These are phyloP conservation scores for Vanderwaltozyma polyspora DNA, from an alignment of 805 yeast genomes.

Conservation along the genomic window DNA sequence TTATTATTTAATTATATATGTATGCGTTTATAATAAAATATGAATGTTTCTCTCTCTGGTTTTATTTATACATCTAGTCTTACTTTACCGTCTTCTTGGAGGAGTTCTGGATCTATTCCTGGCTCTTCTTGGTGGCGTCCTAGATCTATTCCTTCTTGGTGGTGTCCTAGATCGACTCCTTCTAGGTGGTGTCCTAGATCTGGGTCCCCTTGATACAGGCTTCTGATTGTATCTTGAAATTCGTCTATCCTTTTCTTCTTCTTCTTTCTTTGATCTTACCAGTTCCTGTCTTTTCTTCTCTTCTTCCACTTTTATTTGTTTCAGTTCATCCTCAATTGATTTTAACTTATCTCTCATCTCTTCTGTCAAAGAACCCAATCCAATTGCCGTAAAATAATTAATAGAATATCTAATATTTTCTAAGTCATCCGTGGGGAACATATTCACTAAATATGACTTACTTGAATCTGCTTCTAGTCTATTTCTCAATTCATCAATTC, in stretches of 20 bases:
- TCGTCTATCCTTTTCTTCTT: constrained; percentile 10
- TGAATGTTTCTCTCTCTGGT: constrained; percentile 4
- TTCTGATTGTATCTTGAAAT: not conserved
- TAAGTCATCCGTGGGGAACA: constrained; percentile 50
- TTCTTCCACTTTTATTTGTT: constrained; percentile 6
- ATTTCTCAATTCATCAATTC: constrained; percentile 38
- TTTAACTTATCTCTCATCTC: constrained; percentile 54
- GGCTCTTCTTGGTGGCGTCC: constrained; percentile 6
- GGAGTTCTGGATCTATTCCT: constrained; percentile 1
- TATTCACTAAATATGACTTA: constrained; percentile 37
- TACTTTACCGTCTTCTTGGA: not conserved
- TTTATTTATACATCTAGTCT: not conserved
- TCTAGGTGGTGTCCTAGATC: constrained; percentile 19
- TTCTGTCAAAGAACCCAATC: constrained; percentile 74
- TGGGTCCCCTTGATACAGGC: not conserved
- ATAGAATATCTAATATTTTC: constrained; percentile 64
- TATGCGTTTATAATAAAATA: constrained; percentile 7
- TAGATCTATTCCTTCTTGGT: constrained; percentile 6
- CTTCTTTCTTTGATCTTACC: not conserved
- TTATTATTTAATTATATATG: constrained; percentile 6
- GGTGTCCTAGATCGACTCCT: constrained; percentile 3
- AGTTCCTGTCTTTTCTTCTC: constrained; percentile 3
- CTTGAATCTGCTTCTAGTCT: constrained; percentile 44
- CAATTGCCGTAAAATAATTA: constrained; percentile 88
- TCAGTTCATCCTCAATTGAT: constrained; percentile 19